Conservation (phyloP, 2,329 filamentous ascomycete genomes). For the Chaetothyriales sp. region DNA sequence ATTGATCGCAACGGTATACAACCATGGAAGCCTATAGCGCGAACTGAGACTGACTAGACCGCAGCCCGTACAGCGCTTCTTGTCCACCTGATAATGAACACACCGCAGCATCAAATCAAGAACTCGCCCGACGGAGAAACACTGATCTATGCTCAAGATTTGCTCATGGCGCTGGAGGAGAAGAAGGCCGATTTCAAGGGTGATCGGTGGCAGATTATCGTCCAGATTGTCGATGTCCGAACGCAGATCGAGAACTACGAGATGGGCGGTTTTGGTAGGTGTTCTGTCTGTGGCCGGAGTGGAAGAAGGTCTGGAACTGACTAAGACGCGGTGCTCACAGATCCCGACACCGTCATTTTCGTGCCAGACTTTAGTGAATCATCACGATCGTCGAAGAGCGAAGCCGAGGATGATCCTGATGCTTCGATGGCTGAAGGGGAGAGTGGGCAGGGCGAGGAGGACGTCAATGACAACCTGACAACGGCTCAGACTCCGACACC, state of each 20-base stretch:
- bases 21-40: not conserved
- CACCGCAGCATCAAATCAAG: slow-evolving; percentile 10
- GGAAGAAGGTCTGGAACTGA: not conserved
- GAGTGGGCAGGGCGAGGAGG: not conserved
- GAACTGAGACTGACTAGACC: slow-evolving; percentile 2
- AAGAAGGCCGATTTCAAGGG: slow-evolving; percentile 12
- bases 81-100: slow-evolving; percentile 15
- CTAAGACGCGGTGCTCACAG: not conserved
- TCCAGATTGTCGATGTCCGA: slow-evolving; percentile 12
- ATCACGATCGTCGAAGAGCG: not conserved
- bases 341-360: not conserved
- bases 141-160: slow-evolving; percentile 8
- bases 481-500: not conserved
- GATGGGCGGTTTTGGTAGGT: slow-evolving; percentile 13
- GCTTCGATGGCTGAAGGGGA: not conserved
- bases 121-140: not conserved
- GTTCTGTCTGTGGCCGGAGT: not conserved
- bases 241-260: slow-evolving; percentile 14
- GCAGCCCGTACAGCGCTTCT: slow-evolving; percentile 18
- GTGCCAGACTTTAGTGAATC: not conserved
- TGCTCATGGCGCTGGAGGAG: slow-evolving; percentile 12
- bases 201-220: slow-evolving; percentile 11
- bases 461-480: not conserved
- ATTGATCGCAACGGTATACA: slow-evolving; percentile 31
- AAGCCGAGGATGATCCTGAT: not conserved